phyloP scores from a whole-genome alignment of 140 eudicot genomes.

The Erigeron philadelphicus region DNA sequence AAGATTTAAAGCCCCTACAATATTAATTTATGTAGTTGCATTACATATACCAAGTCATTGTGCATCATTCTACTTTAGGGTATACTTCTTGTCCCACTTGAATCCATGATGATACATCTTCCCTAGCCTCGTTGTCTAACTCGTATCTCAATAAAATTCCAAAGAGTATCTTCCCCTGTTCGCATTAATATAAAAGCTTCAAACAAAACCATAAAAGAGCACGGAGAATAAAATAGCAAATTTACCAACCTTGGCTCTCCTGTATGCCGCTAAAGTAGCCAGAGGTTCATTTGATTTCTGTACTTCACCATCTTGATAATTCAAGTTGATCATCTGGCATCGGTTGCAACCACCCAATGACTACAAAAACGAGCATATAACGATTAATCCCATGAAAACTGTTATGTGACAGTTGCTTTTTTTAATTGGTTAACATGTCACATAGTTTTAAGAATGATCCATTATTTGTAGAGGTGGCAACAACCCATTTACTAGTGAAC shows the following conservation, averaged over 20 bases:
- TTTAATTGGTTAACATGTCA: background rate
- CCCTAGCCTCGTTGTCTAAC: constrained; percentile 18
- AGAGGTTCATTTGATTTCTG: constrained; percentile 66
- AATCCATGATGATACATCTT: constrained; percentile 42
- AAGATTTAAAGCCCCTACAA: background rate
- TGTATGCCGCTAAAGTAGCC: constrained; percentile 83
- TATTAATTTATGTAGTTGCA: background rate
- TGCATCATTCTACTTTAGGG: constrained; percentile 33
- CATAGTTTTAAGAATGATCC: background rate
- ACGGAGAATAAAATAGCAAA: background rate
- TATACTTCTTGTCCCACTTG: constrained; percentile 70
- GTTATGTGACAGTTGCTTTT: background rate
- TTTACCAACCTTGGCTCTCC: constrained; percentile 59
- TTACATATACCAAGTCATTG: constrained; percentile 11
- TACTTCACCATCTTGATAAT: constrained; percentile 38
- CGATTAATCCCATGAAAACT: background rate
- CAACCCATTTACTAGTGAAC: background rate
- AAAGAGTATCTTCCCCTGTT: constrained; percentile 77
- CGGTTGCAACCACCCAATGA: constrained; percentile 96
- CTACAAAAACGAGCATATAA: constrained; percentile 37
- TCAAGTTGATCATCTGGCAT: constrained; percentile 82
- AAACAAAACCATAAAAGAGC: background rate
- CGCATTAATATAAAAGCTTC: background rate
- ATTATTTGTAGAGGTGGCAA: background rate
- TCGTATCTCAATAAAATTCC: constrained; percentile 65